phyloP scores from a whole-genome alignment of 306 rosid species.

The Fagus crenata region DNA sequence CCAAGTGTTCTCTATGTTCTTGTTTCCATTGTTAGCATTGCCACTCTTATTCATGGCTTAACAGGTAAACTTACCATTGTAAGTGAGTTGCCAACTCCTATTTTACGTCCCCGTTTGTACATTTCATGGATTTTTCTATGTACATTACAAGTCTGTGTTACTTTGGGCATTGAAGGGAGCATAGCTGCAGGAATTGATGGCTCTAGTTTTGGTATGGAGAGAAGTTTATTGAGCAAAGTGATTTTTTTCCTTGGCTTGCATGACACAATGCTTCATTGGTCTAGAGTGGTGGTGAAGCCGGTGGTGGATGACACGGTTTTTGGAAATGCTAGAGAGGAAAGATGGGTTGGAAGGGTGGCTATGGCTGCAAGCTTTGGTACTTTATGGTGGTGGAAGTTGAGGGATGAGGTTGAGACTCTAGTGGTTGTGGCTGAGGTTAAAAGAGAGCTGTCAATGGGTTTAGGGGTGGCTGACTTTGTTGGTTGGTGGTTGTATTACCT shows the following conservation, averaged over 20 bases:
- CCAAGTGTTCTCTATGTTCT: slow-evolving; percentile 50
- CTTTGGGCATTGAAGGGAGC: slow-evolving; percentile 61
- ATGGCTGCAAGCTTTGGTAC: slow-evolving; percentile 51
- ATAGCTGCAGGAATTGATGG: slow-evolving; percentile 34
- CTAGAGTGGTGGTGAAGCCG: slow-evolving; percentile 69
- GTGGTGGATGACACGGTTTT: slow-evolving; percentile 81
- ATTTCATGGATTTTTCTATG: slow-evolving; percentile 68
- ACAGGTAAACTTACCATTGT: slow-evolving; percentile 38
- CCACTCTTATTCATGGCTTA: slow-evolving; percentile 49
- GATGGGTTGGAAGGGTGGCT: slow-evolving; percentile 53
- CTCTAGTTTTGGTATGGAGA: slow-evolving; percentile 25
- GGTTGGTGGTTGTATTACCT: slow-evolving; percentile 72
- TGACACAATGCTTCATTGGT: slow-evolving; percentile 71
- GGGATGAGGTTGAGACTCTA: slow-evolving; percentile 67
- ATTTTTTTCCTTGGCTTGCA: slow-evolving; percentile 74
- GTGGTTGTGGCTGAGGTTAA: slow-evolving; percentile 57
- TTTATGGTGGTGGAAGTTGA: slow-evolving; percentile 84
- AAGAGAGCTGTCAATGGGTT: slow-evolving; percentile 48
- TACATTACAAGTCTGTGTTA: slow-evolving; percentile 62
- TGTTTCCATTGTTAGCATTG: slow-evolving; percentile 43
- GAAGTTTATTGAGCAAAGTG: slow-evolving; percentile 44
- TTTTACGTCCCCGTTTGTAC: slow-evolving; percentile 39
- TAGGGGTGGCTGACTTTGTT: slow-evolving; percentile 50
- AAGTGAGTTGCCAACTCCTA: slow-evolving; percentile 7
- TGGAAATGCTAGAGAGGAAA: slow-evolving; percentile 41